These are phyloP conservation scores for Pythium periplocum DNA, from an alignment of 352 stramenopile species.

Conservation along the genomic window DNA sequence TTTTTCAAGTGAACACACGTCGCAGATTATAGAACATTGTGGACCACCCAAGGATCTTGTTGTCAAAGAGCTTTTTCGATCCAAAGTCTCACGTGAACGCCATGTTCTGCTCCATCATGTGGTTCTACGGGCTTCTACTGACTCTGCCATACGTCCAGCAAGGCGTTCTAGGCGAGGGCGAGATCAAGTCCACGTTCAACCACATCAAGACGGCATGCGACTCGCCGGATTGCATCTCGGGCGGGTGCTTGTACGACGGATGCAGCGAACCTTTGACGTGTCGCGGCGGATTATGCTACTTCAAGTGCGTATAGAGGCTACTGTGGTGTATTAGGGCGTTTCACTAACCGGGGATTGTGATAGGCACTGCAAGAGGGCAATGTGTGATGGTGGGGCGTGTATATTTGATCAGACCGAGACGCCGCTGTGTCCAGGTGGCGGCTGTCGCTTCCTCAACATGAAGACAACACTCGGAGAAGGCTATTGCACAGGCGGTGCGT, in stretches of 20 bases:
- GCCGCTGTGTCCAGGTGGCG: constrained; percentile 38
- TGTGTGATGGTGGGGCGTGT: constrained; percentile 47
- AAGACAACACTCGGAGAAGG: constrained; percentile 34
- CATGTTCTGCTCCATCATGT: too few relatives aligned
- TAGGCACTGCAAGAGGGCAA: constrained; percentile 43
- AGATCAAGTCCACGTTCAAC: neutral
- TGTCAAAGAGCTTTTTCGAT: too few relatives aligned
- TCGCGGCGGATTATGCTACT: neutral
- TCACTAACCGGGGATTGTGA: neutral
- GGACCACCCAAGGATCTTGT: too few relatives aligned
- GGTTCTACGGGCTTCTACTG: too few relatives aligned
- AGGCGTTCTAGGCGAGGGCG: too few relatives aligned
- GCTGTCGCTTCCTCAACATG: constrained; percentile 47
- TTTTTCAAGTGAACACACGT: too few relatives aligned
- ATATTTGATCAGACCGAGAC: constrained; percentile 36
- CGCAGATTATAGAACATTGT: too few relatives aligned
- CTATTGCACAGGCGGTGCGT: constrained; percentile 52
- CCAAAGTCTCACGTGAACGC: too few relatives aligned
- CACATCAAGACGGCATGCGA: neutral
- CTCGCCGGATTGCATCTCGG: neutral
- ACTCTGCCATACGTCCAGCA: too few relatives aligned
- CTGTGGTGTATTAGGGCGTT: neutral
- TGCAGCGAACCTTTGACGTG: neutral
- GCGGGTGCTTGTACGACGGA: neutral
- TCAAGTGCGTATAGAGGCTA: neutral